Evolutionary conservation across 352 stramenopile genomes (phyloP).

Genomic region (Phytopythium oedochilum): DNA sequence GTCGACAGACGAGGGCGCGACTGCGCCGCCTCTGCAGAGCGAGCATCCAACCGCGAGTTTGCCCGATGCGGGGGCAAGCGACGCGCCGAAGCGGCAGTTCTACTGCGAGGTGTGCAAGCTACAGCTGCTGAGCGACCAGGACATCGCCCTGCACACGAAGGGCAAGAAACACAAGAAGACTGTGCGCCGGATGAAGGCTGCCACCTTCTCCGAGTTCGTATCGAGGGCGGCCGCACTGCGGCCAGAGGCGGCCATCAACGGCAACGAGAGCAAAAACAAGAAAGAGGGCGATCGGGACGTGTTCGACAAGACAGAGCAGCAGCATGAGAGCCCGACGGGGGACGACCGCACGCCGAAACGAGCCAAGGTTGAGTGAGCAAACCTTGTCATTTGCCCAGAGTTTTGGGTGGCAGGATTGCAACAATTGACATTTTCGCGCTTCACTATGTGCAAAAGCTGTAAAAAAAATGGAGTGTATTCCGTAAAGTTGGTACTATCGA

Average conservation of each 20-base stretch:
- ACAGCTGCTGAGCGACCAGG: conserved; percentile 69
- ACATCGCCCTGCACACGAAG: conserved; percentile 67
- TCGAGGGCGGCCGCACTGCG: conserved; percentile 17
- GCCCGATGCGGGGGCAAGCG: conserved; percentile 29
- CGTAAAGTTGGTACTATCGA: neutral
- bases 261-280: neutral
- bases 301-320: neutral
- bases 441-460: neutral
- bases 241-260: neutral
- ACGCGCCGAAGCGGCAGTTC: conserved; percentile 29
- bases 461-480: too few relatives aligned
- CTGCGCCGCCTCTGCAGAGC: conserved; percentile 6
- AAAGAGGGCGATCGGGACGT: neutral
- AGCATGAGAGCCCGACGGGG: conserved; percentile 3
- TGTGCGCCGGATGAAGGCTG: conserved; percentile 35
- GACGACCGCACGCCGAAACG: conserved; percentile 2
- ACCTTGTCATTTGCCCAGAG: neutral
- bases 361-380: neutral
- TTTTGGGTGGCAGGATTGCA: neutral
- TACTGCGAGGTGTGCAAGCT: conserved; percentile 68
- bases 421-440: neutral
- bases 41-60: conserved; percentile 11
- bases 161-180: conserved; percentile 86
- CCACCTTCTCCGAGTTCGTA: conserved; percentile 51
- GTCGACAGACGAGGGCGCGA: neutral